Evolutionary conservation across 768 basidiomycete species (phyloP).

Genomic region (Tulasnella sp.): DNA sequence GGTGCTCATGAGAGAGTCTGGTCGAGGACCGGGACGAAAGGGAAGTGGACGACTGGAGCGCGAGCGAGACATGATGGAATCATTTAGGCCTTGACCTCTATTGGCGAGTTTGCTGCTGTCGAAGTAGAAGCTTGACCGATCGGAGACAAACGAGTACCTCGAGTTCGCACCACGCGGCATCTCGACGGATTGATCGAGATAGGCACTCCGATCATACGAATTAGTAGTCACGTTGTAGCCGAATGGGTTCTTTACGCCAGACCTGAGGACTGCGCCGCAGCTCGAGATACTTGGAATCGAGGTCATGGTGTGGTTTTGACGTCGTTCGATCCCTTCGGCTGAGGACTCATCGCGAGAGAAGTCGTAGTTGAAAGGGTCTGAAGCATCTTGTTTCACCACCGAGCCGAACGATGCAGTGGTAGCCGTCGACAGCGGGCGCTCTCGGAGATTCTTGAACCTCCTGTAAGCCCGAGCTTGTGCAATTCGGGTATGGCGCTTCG

Average conservation of each 20-base stretch:
- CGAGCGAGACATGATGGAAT: conserved; percentile 41
- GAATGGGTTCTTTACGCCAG: conserved; percentile 62
- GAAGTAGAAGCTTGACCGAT: conserved; percentile 71
- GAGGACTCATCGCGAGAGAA: neutral
- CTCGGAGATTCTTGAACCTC: neutral
- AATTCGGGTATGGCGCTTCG: conserved; percentile 4
- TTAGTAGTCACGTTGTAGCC: conserved; percentile 57
- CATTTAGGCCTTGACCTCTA: conserved; percentile 49
- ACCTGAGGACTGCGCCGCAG: conserved; percentile 54
- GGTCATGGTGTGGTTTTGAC: conserved; percentile 27
- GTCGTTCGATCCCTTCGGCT: neutral
- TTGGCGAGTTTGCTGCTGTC: conserved; percentile 27
- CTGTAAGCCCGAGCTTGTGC: neutral
- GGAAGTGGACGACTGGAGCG: conserved; percentile 43
- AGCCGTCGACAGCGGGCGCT: neutral
- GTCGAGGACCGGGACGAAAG: conserved; percentile 25
- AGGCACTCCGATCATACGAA: conserved; percentile 60
- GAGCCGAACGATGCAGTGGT: neutral
- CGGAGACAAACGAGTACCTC: conserved; percentile 51
- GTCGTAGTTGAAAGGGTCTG: neutral
- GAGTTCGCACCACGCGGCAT: conserved; percentile 24
- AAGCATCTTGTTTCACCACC: neutral
- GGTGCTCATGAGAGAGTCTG: conserved; percentile 27
- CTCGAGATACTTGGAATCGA: conserved; percentile 75
- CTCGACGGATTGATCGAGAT: conserved; percentile 32